These are phyloP conservation scores for Malus asiatica DNA, from an alignment of 306 rosid species.

Conservation along the genomic window DNA sequence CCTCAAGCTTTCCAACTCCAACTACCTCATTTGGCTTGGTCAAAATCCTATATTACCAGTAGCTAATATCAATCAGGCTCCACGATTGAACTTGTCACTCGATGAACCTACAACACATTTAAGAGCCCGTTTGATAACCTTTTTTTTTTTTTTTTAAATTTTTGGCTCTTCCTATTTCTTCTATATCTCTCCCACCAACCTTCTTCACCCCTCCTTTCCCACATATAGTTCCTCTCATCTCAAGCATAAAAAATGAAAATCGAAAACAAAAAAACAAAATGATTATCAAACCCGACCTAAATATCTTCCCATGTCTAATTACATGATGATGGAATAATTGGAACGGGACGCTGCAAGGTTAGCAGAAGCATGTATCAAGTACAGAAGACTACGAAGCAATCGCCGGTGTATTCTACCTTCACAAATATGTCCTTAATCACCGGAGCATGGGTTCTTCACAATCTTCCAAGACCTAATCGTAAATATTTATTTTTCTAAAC, in stretches of 20 bases:
- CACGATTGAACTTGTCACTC: neutral
- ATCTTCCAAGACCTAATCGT: neutral
- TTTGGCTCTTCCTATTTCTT: neutral
- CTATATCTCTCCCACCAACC: neutral
- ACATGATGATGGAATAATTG: neutral
- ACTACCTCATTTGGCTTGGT: too few species aligned
- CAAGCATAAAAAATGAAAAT: too few species aligned
- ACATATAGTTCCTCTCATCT: too few species aligned
- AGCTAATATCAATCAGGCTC: neutral
- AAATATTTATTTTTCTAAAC: too few species aligned
- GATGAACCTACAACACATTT: neutral
- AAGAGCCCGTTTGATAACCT: too few species aligned
- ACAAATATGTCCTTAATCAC: neutral
- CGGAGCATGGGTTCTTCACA: neutral
- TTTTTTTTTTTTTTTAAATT: too few species aligned
- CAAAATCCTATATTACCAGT: too few species aligned
- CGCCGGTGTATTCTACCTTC: neutral
- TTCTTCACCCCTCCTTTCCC: neutral
- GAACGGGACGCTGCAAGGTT: neutral
- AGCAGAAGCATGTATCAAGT: neutral
- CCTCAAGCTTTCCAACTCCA: too few species aligned
- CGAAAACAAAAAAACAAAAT: too few species aligned
- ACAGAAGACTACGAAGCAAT: neutral
- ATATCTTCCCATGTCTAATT: neutral
- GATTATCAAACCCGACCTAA: neutral